These are phyloP conservation scores for Corchorus capsularis DNA, from an alignment of 345 rosid species.

Conservation along the genomic window DNA sequence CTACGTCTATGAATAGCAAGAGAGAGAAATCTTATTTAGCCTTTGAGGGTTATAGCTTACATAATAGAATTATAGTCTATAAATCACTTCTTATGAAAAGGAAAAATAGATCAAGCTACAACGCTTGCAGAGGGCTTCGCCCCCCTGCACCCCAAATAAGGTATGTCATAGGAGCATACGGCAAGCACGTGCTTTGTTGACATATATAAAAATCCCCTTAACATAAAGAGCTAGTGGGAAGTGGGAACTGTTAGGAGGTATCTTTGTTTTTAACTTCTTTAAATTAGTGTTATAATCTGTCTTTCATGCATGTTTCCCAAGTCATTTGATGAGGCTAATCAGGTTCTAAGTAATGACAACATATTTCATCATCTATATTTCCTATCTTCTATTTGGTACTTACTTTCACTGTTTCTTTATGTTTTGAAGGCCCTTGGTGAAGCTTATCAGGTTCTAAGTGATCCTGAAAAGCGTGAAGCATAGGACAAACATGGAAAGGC, in stretches of 20 bases:
- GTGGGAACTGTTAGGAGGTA: not conserved
- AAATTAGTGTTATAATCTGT: not conserved
- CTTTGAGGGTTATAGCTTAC: too few relatives aligned
- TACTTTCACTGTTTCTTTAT: conserved; percentile 12
- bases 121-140: too few relatives aligned
- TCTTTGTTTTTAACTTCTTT: not conserved
- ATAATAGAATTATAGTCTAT: too few relatives aligned
- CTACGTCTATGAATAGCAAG: too few relatives aligned
- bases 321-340: not conserved
- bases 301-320: not conserved
- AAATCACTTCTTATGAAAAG: too few relatives aligned
- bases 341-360: not conserved
- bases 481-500: conserved; percentile 88
- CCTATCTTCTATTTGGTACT: conserved; percentile 16
- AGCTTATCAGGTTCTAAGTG: conserved; percentile 92
- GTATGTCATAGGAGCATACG: too few relatives aligned
- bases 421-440: conserved; percentile 78
- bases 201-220: not conserved
- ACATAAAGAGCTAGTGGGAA: not conserved
- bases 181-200: not conserved
- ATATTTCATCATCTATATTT: not conserved
- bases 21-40: too few relatives aligned
- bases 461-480: conserved; percentile 82
- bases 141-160: too few relatives aligned
- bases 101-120: too few relatives aligned